phyloP scores from a whole-genome alignment of 2,329 filamentous ascomycete genomes.

The Apiospora rasikravindrae region DNA sequence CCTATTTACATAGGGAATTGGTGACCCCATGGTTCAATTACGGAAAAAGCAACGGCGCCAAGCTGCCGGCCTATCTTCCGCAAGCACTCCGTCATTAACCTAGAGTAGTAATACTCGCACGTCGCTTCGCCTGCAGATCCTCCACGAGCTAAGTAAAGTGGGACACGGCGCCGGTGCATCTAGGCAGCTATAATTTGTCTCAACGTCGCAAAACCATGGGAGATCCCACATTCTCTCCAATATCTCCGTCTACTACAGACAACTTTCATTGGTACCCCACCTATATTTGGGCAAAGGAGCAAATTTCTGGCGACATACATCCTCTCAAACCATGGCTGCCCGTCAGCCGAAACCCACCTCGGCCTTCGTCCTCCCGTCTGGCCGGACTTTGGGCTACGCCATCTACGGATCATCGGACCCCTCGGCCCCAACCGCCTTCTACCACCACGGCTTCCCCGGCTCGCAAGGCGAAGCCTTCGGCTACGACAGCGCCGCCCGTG shows the following conservation, averaged over 20 bases:
- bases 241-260: not conserved
- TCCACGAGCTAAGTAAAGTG: not conserved
- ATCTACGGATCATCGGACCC: constrained; percentile 32
- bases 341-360: not conserved
- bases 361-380: constrained; percentile 30
- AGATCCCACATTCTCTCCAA: not conserved
- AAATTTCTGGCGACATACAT: not conserved
- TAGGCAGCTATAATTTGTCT: not conserved
- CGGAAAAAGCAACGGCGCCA: too few species aligned
- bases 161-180: too few species aligned
- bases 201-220: not conserved
- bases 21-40: too few species aligned
- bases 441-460: constrained; percentile 39
- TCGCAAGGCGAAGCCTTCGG: constrained; percentile 34
- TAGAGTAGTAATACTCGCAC: not conserved
- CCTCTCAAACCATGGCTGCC: not conserved
- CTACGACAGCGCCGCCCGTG: constrained; percentile 24
- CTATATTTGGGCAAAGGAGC: not conserved
- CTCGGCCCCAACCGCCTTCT: constrained; percentile 29
- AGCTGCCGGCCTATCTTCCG: too few species aligned
- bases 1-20: too few species aligned
- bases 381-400: constrained; percentile 36
- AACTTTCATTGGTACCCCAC: not conserved
- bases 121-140: not conserved
- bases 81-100: too few species aligned